Base-by-base conservation (phyloP, 768 basidiomycete genomes). In the Calocybe indica region DNA sequence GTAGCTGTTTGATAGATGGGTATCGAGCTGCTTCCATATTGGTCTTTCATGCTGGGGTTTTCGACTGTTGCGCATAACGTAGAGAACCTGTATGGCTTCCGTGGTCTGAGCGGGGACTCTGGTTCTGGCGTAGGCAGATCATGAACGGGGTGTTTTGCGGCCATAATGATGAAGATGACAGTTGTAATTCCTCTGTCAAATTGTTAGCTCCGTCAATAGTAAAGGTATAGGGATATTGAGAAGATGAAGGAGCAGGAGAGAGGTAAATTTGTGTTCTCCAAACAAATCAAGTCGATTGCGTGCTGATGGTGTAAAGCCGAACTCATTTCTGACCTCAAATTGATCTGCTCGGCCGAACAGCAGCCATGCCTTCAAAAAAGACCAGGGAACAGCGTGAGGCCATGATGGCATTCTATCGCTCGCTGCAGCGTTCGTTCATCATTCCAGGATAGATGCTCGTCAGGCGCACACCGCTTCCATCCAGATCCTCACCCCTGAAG, bases 1-100 rank as follows among this genome's bases (percentile, higher is more conserved):
- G 96, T 99, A 6, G 96, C 82, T 1, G 92, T 88, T 70, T 98
- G 96, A 68, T 98, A 99, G 67, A 99, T 98, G 14, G 96, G 96
- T 1, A 97, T 92, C 6, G 87, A 88, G 56, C 88, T 92, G 50
- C 90, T 84, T 13, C 93, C 93, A 63, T 93, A 87, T 69, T 97
- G 95, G 68, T 99, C 95, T 65, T 95, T 94, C 68, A 85, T 87
- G 47, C 77, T 76, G 0, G 92, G 92, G 55, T 91, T 90, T 58
- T 95, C 92, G 48, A 95, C 91, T 5, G 91, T 93, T 15, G 88
- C 92, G 51, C 90, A 92, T 49, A 90, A 71, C 11, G 90, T 92
- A n/a, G 88, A 87, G 64, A 92, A 91, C n/a, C 81, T 76, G 67
- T 92, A 90, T 0, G 86, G 87, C 63, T 82, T 81, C 50, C 88